Evolutionary conservation across 208 protist genomes (phyloP), one percentile per base, ranked within the genome.

Genomic region (Trypanosoma conorhini): DNA sequence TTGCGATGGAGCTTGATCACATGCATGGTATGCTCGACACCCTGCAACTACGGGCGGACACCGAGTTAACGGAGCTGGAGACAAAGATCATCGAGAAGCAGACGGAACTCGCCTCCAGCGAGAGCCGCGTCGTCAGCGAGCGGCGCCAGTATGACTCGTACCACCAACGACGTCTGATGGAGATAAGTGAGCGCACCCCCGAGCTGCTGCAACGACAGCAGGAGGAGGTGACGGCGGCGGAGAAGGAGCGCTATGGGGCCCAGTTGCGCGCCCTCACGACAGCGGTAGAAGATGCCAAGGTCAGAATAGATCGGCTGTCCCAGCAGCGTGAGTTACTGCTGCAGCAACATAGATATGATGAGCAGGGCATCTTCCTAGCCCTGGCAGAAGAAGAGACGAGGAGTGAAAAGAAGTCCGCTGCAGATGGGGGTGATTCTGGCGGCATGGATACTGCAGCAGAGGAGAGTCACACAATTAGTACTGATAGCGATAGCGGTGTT

Each of bases 11-110:
- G 70, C 52, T 81, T 51, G 52, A 72, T 42, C 70, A 76, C 19
- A 54, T 83, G 28, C 30, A 84, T 10, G 72, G 72, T 35, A 63
- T 70, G 15, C 51, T 92, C 21, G 79, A 84, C 26, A 79, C 62
- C 10, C 77, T 77, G 30, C 64, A 82, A 58, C 79, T 89, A 61
- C 84, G 81, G 61, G 71, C 85, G 73, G 86, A 92, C 51, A 66
- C 76, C 4, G 86, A 87, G 60, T 72, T 92, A 51, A 77, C 82
- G 22, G 69, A 81, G 33, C 62, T 92, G 17, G 83, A 92, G 58
- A 87, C 86, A 28, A 79, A 52, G 40, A 52, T 81, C 17, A 62
- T 88, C 24, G 63, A 67, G 50, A 93, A 89, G 67, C 58, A 67
- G 42, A 85, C 67, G 13, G 82, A 93, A 68, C 56, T 88, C 61